Evolutionary conservation across 2,329 filamentous ascomycete genomes (phyloP), one percentile per base, ranked within the genome.

Genomic region (Mollisia scopiformis): DNA sequence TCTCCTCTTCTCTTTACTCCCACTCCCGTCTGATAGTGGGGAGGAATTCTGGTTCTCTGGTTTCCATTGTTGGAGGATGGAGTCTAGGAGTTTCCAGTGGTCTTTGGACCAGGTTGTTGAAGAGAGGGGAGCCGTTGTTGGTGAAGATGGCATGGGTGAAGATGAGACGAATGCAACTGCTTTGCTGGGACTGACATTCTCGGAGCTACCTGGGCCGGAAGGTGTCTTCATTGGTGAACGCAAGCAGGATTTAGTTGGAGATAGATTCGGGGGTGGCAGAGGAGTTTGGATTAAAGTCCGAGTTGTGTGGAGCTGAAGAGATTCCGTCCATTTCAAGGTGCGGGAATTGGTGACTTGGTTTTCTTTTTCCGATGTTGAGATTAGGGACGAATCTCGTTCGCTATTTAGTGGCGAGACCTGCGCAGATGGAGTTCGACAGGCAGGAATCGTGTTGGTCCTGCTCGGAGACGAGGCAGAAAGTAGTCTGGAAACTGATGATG

Each of bases 91-190:
- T 3, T 57, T 47, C 72, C 72, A 74, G 60, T 74, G 72, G 25
- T 66, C 64, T 39, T 65, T 64, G 2, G 70, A 70, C 72, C 72
- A 74, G 5, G 47, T 65, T 31, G 61, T 68, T 7, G 66, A 28
- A 2, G 72, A 74, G 1, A 73, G 58, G 6, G 58, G 59, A 1
- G 19, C 33, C 6, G 59, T 56, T 5, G 57, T 35, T 14, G 59
- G 37, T 1, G 69, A 66, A 1, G 71, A 68, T 1, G 68, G 64
- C 0, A 63, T 61, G 8, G 71, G 69, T n/a, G 72, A 73, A 2
- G 71, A 73, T 21, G 71, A 72, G 13, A 71, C 71, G 25, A 70
- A 73, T 56, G 68, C 65, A 4, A 73, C 72, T 16, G 55, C 69
- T 62, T 72, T 72, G 53, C 47, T 64, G 14, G 69, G 67, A n/a